Conservation (phyloP, 331 rosid species). For the Pyracantha coccinea region DNA sequence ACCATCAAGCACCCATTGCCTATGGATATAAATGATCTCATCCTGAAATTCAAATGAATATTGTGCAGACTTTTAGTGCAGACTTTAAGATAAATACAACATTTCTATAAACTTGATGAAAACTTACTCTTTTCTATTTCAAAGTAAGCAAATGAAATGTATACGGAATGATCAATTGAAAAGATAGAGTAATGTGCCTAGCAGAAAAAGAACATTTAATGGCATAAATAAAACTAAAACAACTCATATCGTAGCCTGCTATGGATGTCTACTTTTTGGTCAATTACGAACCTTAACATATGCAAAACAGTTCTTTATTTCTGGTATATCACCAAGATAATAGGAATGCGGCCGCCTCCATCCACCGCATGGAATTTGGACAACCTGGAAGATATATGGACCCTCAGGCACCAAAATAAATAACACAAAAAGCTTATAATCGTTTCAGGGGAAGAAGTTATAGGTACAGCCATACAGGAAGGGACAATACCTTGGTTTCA, state of each 20-base stretch:
- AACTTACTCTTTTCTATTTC: not conserved
- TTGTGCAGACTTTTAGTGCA: not conserved
- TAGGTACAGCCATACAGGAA: conserved; percentile 5
- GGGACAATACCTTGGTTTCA: conserved; percentile 61
- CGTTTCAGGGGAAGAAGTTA: not conserved
- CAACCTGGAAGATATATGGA: conserved; percentile 42
- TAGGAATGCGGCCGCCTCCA: conserved; percentile 96
- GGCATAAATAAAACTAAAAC: not conserved
- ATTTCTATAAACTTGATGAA: not conserved
- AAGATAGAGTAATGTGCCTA: not conserved
- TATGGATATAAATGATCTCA: conserved; percentile 67
- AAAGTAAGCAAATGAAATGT: not conserved
- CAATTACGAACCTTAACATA: conserved; percentile 68
- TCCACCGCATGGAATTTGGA: conserved; percentile 89
- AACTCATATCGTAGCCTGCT: not conserved
- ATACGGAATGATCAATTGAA: not conserved
- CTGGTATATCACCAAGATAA: conserved; percentile 83
- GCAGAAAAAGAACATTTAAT: not conserved
- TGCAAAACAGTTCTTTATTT: conserved; percentile 78
- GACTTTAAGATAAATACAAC: not conserved
- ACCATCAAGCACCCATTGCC: conserved; percentile 43
- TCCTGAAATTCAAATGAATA: conserved; percentile 38
- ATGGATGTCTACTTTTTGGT: not conserved
- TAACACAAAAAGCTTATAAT: not conserved
- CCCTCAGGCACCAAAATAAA: conserved; percentile 13